Base-by-base conservation (phyloP, 148 eudicot genomes). In the Salicornia ramosissima region DNA sequence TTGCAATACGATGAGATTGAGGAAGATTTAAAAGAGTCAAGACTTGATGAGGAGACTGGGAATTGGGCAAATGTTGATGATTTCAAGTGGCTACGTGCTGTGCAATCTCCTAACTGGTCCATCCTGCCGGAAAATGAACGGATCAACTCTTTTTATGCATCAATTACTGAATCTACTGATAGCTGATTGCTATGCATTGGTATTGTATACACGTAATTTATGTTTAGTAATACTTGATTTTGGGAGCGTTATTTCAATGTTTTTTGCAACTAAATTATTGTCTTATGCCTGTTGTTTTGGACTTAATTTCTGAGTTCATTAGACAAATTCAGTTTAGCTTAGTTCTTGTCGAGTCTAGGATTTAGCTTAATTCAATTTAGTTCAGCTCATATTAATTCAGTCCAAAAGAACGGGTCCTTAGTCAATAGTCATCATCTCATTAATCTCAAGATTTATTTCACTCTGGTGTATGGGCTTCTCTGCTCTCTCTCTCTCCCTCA, bases 61-160 rank as follows among this genome's bases (percentile, higher is more conserved):
- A 92, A 80, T 75, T 89, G 97, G 97, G 86, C 73, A 0, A 86
- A 89, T 79, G 91, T 92, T 66, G 97, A 92, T 84, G 96, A 89
- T 80, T 92, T 92, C 73, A 81, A 78, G 74, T 92, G 97, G 96
- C 69, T 89, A 74, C 76, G 87, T 74, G 97, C 96, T 47, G 83
- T 86, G 69, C 90, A 87, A 56, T 89, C 92, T 58, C 93, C 96
- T 1, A 89, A 92, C 74, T 92, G 97, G 97, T 81, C 88, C 8
- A 58, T 89, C 77, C 71, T 91, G 73, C 96, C 86, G 0, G 93
- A 86, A 67, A 70, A 75, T 72, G 92, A 84, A 64, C 81, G 89
- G 22, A 67, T 84, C 22, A 64, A 50, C 43, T 55, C 73, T 25
- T 71, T 84, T 69, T 67, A 67, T 64, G 69, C 83, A 30, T 78